Evolutionary conservation across 306 rosid species (phyloP).

Genomic region (Rosa lucieae): DNA sequence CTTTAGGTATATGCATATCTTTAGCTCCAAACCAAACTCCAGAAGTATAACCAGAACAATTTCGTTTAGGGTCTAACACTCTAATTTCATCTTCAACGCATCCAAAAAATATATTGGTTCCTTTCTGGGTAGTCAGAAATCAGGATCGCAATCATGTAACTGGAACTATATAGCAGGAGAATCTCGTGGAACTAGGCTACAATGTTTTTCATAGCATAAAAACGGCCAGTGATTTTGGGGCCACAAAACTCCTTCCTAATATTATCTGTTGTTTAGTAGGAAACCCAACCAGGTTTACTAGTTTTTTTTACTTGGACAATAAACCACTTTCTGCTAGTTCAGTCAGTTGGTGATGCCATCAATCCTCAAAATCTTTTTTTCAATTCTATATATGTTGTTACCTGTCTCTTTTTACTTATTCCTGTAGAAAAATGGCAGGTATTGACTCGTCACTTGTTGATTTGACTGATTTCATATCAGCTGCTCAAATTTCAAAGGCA

Average conservation of each 20-base stretch:
- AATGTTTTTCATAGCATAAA: not conserved
- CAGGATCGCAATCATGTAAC: not conserved
- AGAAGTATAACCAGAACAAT: not conserved
- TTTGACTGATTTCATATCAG: constrained; percentile 69
- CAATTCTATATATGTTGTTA: too few relatives aligned
- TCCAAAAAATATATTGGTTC: too few relatives aligned
- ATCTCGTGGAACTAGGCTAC: not conserved
- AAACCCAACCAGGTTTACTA: not conserved
- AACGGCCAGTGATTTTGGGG: not conserved
- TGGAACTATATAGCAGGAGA: not conserved
- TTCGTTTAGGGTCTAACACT: not conserved
- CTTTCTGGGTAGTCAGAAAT: too few relatives aligned
- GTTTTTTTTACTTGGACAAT: too few relatives aligned
- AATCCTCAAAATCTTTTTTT: not conserved
- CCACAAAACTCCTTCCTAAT: not conserved
- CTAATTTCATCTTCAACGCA: not conserved
- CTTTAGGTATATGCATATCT: not conserved
- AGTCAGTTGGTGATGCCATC: not conserved
- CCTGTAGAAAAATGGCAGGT: constrained; percentile 42
- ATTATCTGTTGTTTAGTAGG: not conserved
- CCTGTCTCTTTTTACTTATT: constrained; percentile 5
- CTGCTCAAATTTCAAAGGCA: constrained; percentile 70
- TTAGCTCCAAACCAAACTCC: not conserved
- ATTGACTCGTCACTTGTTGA: constrained; percentile 53
- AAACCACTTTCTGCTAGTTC: not conserved